Evolutionary conservation across 192 early-diverging fungal genomes (phyloP).

Genomic region (Mortierella antarctica): DNA sequence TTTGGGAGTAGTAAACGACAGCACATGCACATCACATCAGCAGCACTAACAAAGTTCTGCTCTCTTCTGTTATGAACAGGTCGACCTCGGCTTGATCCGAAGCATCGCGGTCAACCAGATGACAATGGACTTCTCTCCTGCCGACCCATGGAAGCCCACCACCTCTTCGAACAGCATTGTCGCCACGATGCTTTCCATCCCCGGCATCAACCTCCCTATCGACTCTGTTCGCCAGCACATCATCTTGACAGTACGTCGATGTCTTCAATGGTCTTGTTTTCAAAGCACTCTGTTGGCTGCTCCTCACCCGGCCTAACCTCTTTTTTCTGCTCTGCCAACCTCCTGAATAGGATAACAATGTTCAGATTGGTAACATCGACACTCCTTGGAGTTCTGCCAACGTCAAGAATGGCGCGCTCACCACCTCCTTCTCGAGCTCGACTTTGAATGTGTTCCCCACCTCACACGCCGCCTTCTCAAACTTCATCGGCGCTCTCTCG

Average conservation of each 20-base stretch:
- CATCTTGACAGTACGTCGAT: slow-evolving; percentile 24
- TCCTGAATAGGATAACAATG: slow-evolving; percentile 26
- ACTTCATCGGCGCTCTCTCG: slow-evolving; percentile 22
- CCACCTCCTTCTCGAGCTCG: slow-evolving; percentile 25
- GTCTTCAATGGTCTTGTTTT: no score
- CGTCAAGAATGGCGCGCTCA: slow-evolving; percentile 20
- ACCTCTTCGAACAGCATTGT: slow-evolving; percentile 54
- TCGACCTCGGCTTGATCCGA: slow-evolving; percentile 49
- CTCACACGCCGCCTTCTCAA: slow-evolving; percentile 26
- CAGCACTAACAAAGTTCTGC: no score
- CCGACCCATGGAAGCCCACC: slow-evolving; percentile 55
- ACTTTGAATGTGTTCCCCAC: slow-evolving; percentile 32
- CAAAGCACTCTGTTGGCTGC: no score
- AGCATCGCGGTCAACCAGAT: slow-evolving; percentile 56
- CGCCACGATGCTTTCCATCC: slow-evolving; percentile 50
- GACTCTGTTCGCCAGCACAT: slow-evolving; percentile 29
- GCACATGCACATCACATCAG: background rate
- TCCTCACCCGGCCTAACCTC: no score
- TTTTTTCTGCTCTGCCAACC: no score
- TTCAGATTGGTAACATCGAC: slow-evolving; percentile 31
- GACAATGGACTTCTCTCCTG: slow-evolving; percentile 60
- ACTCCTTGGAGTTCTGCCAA: slow-evolving; percentile 28
- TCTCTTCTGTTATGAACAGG: slow-evolving; percentile 10
- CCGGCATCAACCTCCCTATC: slow-evolving; percentile 45
- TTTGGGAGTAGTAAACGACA: background rate